Evolutionary conservation across 352 stramenopile genomes (phyloP).

Genomic region (Aphanomyces euteiches): DNA sequence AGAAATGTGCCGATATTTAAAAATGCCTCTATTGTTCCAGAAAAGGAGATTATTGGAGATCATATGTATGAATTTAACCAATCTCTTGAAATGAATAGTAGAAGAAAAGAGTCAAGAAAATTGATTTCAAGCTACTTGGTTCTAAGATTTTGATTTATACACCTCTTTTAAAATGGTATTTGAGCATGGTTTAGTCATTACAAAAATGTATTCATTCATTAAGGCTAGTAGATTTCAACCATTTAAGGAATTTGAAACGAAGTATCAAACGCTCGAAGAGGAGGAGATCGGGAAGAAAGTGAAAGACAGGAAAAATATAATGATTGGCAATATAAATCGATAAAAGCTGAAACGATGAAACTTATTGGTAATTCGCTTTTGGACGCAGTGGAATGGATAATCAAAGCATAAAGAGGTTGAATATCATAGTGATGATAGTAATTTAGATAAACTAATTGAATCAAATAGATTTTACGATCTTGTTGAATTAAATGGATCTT

Average conservation of each 20-base stretch:
- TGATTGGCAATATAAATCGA: slow-evolving; percentile 8
- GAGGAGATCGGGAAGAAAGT: slow-evolving; percentile 27
- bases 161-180: slow-evolving; percentile 41
- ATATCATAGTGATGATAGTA: slow-evolving; percentile 21
- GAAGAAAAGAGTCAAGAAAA: background rate
- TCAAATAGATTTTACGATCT: slow-evolving; percentile 20
- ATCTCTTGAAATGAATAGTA: background rate
- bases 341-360: slow-evolving; percentile 29
- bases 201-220: slow-evolving; percentile 38
- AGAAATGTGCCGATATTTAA: slow-evolving; percentile 46
- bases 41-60: slow-evolving; percentile 32
- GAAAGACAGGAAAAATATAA: slow-evolving; percentile 31
- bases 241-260: slow-evolving; percentile 33
- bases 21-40: slow-evolving; percentile 35
- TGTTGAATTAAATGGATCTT: slow-evolving; percentile 27
- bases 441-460: slow-evolving; percentile 3
- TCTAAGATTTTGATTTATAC: slow-evolving; percentile 40
- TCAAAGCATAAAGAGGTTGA: slow-evolving; percentile 32
- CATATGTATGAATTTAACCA: slow-evolving; percentile 38
- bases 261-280: slow-evolving; percentile 35
- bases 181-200: slow-evolving; percentile 37
- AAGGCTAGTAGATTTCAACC: slow-evolving; percentile 29
- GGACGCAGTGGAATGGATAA: slow-evolving; percentile 32
- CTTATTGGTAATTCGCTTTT: slow-evolving; percentile 31
- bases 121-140: slow-evolving; percentile 36